Evolutionary conservation across 2,329 filamentous ascomycete genomes (phyloP), one percentile per base, ranked within the genome.

Genomic region (Colletotrichum phormii): DNA sequence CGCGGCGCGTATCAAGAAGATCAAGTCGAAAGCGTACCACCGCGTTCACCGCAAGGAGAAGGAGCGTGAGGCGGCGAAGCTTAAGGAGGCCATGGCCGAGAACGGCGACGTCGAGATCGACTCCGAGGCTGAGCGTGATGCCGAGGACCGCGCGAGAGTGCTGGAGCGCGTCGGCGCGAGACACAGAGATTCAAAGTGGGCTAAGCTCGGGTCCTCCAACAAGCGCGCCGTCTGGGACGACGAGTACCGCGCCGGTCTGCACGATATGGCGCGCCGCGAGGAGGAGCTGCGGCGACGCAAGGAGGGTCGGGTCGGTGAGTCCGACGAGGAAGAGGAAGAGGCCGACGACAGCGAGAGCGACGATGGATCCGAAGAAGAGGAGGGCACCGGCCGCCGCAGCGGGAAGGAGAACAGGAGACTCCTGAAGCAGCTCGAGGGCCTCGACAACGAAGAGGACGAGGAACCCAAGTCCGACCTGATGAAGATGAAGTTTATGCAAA

Each of bases 21-120:
- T 99, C 85, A 99, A 99, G 88, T 97, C 94, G 81, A 99, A 98
- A 82, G 90, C 95, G 0, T 99, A 97, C 81, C 94, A 96, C 67
- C 92, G 95, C 57, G 93, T 98, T 15, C 96, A 98, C 82, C 91
- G 96, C 49, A 98, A 93, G 80, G 94, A 91, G 81, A 78, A 86
- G 77, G 82, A 88, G 76, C 85, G 88, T 67, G 81, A 90, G 73
- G 82, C 91, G 81, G 84, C 86, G 79, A 88, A 87, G 18, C 81
- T 84, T 18, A 83, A 83, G 22, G 87, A 89, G 78, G 87, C 79
- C 68, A 86, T 87, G 82, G 87, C 86, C 22, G 89, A 88, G 63
- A 88, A 88, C 12, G 89, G 89, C 26, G 88, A 89, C 76, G 85
- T 90, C 29, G 89, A 90, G 76, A 85, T 90, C 29, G 89, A 90